Base-by-base conservation (phyloP, 2,329 filamentous ascomycete genomes). In the Trichoderma harzianum region DNA sequence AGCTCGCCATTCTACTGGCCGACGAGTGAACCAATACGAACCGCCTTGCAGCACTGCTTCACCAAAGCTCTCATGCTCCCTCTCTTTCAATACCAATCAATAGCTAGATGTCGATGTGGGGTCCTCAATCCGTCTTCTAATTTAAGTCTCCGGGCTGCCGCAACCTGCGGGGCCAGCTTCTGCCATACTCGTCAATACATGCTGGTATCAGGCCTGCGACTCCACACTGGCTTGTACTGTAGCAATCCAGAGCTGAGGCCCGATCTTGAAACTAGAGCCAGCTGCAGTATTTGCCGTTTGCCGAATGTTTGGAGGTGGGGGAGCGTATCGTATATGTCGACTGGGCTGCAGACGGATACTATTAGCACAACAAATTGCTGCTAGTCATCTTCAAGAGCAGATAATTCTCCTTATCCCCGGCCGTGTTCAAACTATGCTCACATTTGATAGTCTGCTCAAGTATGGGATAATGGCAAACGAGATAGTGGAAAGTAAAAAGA, bases 211-310 rank as follows among this genome's bases (percentile, higher is more conserved):
- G 30, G 7, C 57, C 53, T 69, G 39, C 28, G 53, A 69, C 67
- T 69, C 57, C 67, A 69, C 67, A 69, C 36, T 30, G 10, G 67
- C 10, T 21, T 21, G 66, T 28, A 39, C n/a, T 30, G 67, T 62
- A 36, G 39, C 39, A n/a, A 36, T 62, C 36, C 28, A 62, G 11
- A 61, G 67, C 57, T 61, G 67, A 69, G 57, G 67, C 30, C 57
- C 57, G 57, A 47, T 53, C 57, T 36, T 69, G 66, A 53, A 51
- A 55, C 66, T 62, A 69, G 67, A 61, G 67, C 39, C 18, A 47
- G 67, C 67, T 62, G 67, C 55, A 61, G 55, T 53, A 16, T 34
- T 43, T 69, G 66, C 66, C 66, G 66, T 69, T 61, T 69, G 21
- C 66, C 66, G 66, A 43, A 51, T 36, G 11, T 51, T 30, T 14